Evolutionary conservation across 2,329 filamentous ascomycete species (phyloP), one percentile per base, ranked within the genome.

Genomic region (Metarhizium rileyi): DNA sequence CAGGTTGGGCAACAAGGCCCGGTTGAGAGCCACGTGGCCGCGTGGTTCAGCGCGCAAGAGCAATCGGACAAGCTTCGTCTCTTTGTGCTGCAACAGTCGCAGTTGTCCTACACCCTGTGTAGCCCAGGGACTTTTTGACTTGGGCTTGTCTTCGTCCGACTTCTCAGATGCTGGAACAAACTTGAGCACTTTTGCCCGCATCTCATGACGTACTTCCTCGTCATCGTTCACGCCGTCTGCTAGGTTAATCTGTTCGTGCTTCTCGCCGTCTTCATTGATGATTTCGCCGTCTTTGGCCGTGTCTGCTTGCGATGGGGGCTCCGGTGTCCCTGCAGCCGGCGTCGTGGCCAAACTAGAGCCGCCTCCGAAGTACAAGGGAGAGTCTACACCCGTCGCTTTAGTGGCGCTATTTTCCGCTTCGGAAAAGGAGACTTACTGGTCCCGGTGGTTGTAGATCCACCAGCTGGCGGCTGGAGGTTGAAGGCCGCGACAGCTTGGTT

Each of bases 11-110:
- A 87, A 66, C 45, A 90, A 65, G 20, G 73, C 66, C 57, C 83
- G 79, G 68, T 94, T 94, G 59, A 94, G 70, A 3, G 85, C 77
- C 44, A 91, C 72, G 36, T 84, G 78, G 16, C 88, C 88, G 54
- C 82, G 77, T 0, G 87, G 86, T 55, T 90, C 85, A n/a, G 80
- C 80, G 46, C 88, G 81, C 53, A 90, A 69, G 20, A 94, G 68
- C 43, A 93, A 70, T 38, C 88, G 80, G 4, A 83, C 77, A 26
- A 76, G 74, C 20, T 78, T 80, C 0, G 81, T 87, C 16, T 75
- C 74, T 63, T 87, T 86, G 69, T 91, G 77, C 66, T 85, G 84
- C 53, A 94, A 72, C 14, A 95, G 63, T 36, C 86, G 83, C 47
- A 90, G 69, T 10, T 80, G 76, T 0, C 89, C 89, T 7, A 87